Evolutionary conservation across 2,329 filamentous ascomycete species (phyloP).

Genomic region (Colletotrichum musicola): DNA sequence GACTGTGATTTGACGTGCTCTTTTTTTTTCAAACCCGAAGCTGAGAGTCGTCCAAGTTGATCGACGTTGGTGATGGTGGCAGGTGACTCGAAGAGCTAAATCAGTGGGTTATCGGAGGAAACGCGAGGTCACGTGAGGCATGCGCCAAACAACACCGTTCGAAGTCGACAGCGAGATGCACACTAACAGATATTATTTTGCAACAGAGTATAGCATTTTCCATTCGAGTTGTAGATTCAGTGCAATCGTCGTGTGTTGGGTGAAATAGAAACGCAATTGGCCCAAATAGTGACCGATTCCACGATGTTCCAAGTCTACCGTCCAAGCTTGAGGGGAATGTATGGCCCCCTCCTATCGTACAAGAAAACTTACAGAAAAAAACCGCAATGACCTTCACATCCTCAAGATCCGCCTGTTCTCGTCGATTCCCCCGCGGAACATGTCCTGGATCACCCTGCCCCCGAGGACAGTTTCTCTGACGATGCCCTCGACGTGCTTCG

Average conservation of each 20-base stretch:
- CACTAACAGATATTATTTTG: too few species aligned
- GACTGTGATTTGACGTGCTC: neutral
- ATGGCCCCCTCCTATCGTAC: neutral
- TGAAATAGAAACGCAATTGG: neutral
- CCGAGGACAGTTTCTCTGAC: conserved; percentile 76
- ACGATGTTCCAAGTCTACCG: neutral
- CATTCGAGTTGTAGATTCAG: too few species aligned
- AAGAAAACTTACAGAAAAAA: conserved; percentile 1
- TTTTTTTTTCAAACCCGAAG: neutral
- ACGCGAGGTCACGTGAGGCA: conserved; percentile 31
- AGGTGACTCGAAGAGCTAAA: neutral
- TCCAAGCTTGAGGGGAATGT: neutral
- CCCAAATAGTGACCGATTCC: too few species aligned
- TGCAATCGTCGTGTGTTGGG: neutral
- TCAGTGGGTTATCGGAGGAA: neutral
- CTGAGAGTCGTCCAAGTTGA: neutral
- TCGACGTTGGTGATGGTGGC: neutral
- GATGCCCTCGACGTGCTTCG: conserved; percentile 81
- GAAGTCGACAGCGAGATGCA: too few species aligned
- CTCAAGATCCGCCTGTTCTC: conserved; percentile 65
- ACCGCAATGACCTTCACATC: conserved; percentile 42
- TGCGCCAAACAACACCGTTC: too few species aligned
- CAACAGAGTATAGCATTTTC: too few species aligned
- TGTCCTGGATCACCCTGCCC: conserved; percentile 76
- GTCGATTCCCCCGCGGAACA: conserved; percentile 79